Conservation (phyloP, 1,284 basidiomycete species). For the Leccinum proximum region DNA sequence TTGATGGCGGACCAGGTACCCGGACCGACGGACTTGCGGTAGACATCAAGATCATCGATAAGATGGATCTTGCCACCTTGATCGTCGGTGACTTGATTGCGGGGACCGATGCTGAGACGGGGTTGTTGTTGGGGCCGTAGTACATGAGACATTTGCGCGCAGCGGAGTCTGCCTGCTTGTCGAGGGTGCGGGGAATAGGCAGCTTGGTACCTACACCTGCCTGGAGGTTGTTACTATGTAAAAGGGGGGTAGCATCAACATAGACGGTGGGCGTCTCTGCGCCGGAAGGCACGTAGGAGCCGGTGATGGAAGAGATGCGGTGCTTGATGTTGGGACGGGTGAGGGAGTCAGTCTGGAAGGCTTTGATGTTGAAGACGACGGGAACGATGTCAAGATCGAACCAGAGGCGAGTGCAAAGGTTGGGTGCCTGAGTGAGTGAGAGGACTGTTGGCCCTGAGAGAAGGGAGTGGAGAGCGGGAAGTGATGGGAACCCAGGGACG, state of each 20-base stretch:
- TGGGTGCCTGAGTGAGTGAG: slow-evolving; percentile 43
- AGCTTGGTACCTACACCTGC: slow-evolving; percentile 51
- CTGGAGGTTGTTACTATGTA: slow-evolving; percentile 38
- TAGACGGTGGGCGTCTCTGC: slow-evolving; percentile 70
- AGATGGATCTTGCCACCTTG: slow-evolving; percentile 78
- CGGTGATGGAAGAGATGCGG: slow-evolving; percentile 71
- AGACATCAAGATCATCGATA: slow-evolving; percentile 73
- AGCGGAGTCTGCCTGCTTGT: slow-evolving; percentile 81
- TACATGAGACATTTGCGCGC: slow-evolving; percentile 81
- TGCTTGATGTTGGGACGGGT: slow-evolving; percentile 76
- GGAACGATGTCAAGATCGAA: slow-evolving; percentile 74
- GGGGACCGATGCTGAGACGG: slow-evolving; percentile 71
- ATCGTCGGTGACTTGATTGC: slow-evolving; percentile 80
- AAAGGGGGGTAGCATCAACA: slow-evolving; percentile 48
- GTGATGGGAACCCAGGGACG: no score
- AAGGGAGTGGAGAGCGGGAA: no score
- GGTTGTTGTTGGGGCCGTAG: slow-evolving; percentile 77
- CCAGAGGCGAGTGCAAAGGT: slow-evolving; percentile 77
- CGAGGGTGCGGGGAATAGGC: slow-evolving; percentile 71
- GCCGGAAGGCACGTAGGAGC: slow-evolving; percentile 70
- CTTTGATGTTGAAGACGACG: slow-evolving; percentile 80
- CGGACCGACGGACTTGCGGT: slow-evolving; percentile 59
- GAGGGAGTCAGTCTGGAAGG: slow-evolving; percentile 72
- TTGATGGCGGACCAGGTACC: slow-evolving; percentile 77
- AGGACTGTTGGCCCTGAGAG: no score